These are phyloP conservation scores for Mallotus japonicus DNA, from an alignment of 441 rosid genomes.

Conservation along the genomic window DNA sequence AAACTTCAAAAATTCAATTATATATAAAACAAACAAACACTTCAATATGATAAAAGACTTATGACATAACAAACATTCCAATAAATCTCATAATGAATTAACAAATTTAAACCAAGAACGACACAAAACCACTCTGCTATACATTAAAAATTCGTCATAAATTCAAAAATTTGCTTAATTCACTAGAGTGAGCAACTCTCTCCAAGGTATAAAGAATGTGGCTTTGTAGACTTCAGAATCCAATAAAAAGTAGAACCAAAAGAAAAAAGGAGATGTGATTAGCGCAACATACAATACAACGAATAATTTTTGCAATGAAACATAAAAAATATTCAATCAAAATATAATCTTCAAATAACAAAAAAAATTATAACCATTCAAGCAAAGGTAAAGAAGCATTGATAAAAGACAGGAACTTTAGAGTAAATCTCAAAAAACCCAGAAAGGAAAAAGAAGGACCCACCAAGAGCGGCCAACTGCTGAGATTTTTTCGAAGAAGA, in stretches of 20 bases:
- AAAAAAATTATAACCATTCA: too few relatives aligned
- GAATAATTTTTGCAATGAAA: neutral
- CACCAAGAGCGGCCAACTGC: constrained; percentile 48
- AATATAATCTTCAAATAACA: too few relatives aligned
- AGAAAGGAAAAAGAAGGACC: constrained; percentile 9
- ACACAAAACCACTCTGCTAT: neutral
- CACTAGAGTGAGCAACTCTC: neutral
- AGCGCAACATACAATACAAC: too few relatives aligned
- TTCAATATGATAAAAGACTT: neutral
- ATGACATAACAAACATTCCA: neutral
- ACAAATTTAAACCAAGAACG: neutral
- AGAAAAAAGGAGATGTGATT: neutral
- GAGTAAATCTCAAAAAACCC: neutral
- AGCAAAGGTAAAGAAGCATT: too few relatives aligned
- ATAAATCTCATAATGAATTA: neutral
- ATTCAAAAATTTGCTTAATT: neutral
- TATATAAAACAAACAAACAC: neutral
- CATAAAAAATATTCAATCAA: neutral
- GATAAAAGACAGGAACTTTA: too few relatives aligned
- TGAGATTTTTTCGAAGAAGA: constrained; percentile 46
- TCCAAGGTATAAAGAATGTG: neutral
- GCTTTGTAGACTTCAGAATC: too few relatives aligned
- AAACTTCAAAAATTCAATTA: neutral
- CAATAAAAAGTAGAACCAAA: neutral
- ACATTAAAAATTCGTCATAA: neutral